Percentiles rank a stretch among this genome's conserved stretches.
phyloP scores from a whole-genome alignment of 352 stramenopile species.

The Phytophthora rubi region DNA sequence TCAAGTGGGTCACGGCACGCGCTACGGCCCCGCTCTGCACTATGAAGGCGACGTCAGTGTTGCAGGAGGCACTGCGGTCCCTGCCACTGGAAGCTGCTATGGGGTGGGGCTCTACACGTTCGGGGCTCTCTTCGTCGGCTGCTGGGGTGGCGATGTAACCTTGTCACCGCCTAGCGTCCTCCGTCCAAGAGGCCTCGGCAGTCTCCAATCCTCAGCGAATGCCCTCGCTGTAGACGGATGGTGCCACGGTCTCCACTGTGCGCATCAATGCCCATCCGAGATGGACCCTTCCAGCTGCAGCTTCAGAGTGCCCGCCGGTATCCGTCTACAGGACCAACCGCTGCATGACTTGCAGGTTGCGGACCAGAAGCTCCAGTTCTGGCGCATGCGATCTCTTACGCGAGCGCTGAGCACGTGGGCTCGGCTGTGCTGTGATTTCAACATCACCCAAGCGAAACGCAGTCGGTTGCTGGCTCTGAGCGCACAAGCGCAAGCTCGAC shows the following conservation, averaged over 20 bases:
- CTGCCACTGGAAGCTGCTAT: slow-evolving; percentile 9
- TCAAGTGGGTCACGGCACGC: slow-evolving; percentile 43
- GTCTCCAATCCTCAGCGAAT: slow-evolving; percentile 28
- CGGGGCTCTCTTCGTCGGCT: slow-evolving; percentile 47
- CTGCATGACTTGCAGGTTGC: slow-evolving; percentile 29
- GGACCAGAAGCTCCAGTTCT: slow-evolving; percentile 32
- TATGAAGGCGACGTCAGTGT: slow-evolving; percentile 50
- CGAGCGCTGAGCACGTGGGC: slow-evolving; percentile 18
- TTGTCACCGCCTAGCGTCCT: not conserved
- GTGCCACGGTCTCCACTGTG: slow-evolving; percentile 54
- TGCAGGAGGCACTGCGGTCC: not conserved
- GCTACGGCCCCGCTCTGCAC: slow-evolving; percentile 41
- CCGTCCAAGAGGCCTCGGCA: slow-evolving; percentile 46
- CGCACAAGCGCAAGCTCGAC: slow-evolving; percentile 41
- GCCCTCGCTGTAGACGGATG: slow-evolving; percentile 38
- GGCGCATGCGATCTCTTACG: slow-evolving; percentile 16
- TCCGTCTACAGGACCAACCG: slow-evolving; percentile 19
- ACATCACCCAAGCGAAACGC: slow-evolving; percentile 7
- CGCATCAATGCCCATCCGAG: slow-evolving; percentile 25
- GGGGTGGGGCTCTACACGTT: slow-evolving; percentile 58
- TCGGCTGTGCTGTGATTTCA: slow-evolving; percentile 19
- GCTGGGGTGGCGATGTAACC: slow-evolving; percentile 31
- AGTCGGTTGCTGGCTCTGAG: slow-evolving; percentile 26
- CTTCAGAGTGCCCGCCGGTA: slow-evolving; percentile 6
- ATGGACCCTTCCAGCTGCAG: slow-evolving; percentile 1